Evolutionary conservation across 768 basidiomycete genomes (phyloP), one percentile per base, ranked within the genome.

Genomic region (Phlegmacium glaucopus): DNA sequence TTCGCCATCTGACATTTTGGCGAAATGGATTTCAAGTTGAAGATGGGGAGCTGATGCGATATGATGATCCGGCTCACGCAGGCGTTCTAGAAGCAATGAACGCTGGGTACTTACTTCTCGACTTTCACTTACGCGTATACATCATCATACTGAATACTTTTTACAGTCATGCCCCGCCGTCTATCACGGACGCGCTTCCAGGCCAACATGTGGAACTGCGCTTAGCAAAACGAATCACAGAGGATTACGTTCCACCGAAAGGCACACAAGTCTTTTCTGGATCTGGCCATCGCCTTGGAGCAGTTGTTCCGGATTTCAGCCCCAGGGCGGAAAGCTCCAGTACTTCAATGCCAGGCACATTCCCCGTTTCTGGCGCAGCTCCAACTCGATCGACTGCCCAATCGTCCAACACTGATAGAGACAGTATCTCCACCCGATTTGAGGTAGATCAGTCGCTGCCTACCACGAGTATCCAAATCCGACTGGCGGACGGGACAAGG

Each of bases 1-100:
- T 83, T 40, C 83, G 95, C 8, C 76, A 79, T 46, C 70, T 98
- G 36, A 94, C 87, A 0, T 90, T 98, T 69, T 98, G 95, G 95
- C 77, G 83, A 34, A 79, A 97, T 50, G 96, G 96, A 0, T 97
- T 96, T 67, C 84, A 84, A 39, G 79, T 98, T 38, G 90, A 96
- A 59, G 90, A 93, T 52, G 91, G 93, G 5, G 83, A 85, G 26
- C 70, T 98, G 45, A 78, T 89, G 78, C 72, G 77, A 16, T 96
- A 96, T 61, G 86, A 89, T 47, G 82, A 94, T 51, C 89, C 90
- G 0, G 72, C 70, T 13, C 83, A 93, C 53, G 72, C 79, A 35
- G 75, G 77, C 44, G 66, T 92, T 9, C 71, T 98, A 6, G 72
- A 74, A 1, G 83, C 90, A 49, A 88, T 97, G 52, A 83, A 91